Evolutionary conservation across 495 filamentous ascomycete genomes (phyloP), one percentile per base, ranked within the genome.

Genomic region (Penicillium roqueforti): DNA sequence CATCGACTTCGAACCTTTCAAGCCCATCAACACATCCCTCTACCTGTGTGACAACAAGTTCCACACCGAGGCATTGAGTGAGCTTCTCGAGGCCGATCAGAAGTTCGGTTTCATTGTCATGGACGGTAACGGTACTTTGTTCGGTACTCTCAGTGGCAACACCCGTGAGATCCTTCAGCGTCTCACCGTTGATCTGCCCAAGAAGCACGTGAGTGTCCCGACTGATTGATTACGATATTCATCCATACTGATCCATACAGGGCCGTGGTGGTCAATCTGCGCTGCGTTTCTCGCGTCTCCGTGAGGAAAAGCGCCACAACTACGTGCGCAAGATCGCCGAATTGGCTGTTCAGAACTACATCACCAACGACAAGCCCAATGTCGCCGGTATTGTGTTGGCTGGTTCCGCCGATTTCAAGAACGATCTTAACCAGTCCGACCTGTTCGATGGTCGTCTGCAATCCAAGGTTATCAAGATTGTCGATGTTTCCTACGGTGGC

Each of bases 41-140:
- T 98, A 98, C 70, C 85, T 98, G 25, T 98, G 93, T 77, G 93
- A 98, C 80, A 98, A 98, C 78, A 98, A 98, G 66, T 98, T 98
- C 77, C 93, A 98, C 68, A 98, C 93, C 32, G 93, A 98, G 70
- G 92, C 93, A 6, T 77, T 98, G 55, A 92, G 89, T 53, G 93
- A 98, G 77, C 82, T 98, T 54, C 84, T 98, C 42, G 93, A 97
- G 74, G 96, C 92, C 5, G 93, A 98, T 71, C 92, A 95, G 77
- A 96, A 95, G 74, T 98, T 98, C 65, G 93, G 93, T 32, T 98
- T 98, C 71, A 98, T 98, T 66, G 83, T 98, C 73, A 98, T 98
- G 95, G 93, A 97, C 66, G 93, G 93, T 75, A 97, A 97, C 72
- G 93, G 93, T 55, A 88, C 93, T 5, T 83, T 98, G 20, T 98